Evolutionary conservation across 2,329 filamentous ascomycete species (phyloP).

Genomic region (Neonectria sp.): DNA sequence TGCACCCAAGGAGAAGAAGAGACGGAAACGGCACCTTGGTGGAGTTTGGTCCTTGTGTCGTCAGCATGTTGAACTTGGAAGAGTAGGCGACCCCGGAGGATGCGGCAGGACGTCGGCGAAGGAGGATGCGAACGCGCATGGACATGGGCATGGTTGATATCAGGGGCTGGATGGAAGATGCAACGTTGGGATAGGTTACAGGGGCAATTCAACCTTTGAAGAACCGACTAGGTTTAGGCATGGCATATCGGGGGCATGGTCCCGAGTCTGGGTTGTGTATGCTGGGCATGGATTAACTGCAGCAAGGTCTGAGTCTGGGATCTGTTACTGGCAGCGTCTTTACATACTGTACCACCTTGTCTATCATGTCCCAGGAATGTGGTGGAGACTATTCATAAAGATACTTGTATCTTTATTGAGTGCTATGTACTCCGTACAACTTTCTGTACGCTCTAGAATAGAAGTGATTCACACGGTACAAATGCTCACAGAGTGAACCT

Average conservation of each 20-base stretch:
- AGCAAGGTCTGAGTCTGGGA: background rate
- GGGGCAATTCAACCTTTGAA: background rate
- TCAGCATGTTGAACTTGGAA: background rate
- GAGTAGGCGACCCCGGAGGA: background rate
- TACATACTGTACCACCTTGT: background rate
- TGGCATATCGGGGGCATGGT: background rate
- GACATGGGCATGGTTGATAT: background rate
- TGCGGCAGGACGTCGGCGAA: constrained; percentile 25
- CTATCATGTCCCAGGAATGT: background rate
- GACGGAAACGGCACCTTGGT: constrained; percentile 1
- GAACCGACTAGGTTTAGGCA: background rate
- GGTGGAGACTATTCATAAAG: background rate
- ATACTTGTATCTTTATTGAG: background rate
- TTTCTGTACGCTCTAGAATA: background rate
- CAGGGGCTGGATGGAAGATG: constrained; percentile 17
- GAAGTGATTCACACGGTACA: constrained; percentile 42
- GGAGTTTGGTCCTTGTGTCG: background rate
- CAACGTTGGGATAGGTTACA: constrained; percentile 15
- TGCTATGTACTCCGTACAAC: constrained; percentile 8
- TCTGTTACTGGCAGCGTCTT: background rate
- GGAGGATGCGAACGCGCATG: background rate
- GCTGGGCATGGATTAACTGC: background rate
- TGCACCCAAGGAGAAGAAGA: background rate
- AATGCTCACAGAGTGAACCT: constrained; percentile 58
- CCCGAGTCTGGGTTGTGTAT: background rate